Conservation (phyloP, 768 basidiomycete genomes). For the Pleurotus ostreatus region DNA sequence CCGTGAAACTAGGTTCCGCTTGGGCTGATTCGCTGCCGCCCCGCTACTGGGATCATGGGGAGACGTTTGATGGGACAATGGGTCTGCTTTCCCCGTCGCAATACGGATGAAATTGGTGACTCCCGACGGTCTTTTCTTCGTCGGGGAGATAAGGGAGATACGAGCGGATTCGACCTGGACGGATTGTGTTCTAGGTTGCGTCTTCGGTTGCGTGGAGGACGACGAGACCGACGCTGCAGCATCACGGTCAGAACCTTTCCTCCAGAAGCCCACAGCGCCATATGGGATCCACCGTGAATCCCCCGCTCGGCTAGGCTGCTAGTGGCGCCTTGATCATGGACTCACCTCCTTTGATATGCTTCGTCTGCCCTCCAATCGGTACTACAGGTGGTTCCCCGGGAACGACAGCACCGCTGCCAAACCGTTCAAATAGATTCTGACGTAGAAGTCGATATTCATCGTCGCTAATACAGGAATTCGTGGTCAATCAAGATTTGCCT, state of each 20-base stretch:
- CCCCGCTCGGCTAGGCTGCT: not conserved
- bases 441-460: conserved; percentile 83
- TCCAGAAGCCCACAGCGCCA: too few relatives aligned
- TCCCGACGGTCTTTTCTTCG: not conserved
- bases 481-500: conserved; percentile 6
- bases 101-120: conserved; percentile 6
- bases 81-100: conserved; percentile 3
- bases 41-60: not conserved
- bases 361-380: conserved; percentile 51
- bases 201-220: conserved; percentile 11
- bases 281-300: not conserved
- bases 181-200: conserved; percentile 5
- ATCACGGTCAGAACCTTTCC: not conserved
- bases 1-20: conserved; percentile 8
- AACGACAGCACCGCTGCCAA: conserved; percentile 52
- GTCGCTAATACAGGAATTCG: conserved; percentile 43
- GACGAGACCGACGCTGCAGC: conserved; percentile 18
- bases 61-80: not conserved
- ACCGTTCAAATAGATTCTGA: conserved; percentile 80
- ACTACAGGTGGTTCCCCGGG: conserved; percentile 64
- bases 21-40: conserved; percentile 4
- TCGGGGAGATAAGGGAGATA: not conserved
- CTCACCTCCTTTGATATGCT: conserved; percentile 13
- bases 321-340: conserved; percentile 6
- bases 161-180: conserved; percentile 6